Percentiles rank a stretch among this genome's conserved stretches.
Conservation (phyloP, 1,139 yeast genomes). For the Ashbya aceris region DNA sequence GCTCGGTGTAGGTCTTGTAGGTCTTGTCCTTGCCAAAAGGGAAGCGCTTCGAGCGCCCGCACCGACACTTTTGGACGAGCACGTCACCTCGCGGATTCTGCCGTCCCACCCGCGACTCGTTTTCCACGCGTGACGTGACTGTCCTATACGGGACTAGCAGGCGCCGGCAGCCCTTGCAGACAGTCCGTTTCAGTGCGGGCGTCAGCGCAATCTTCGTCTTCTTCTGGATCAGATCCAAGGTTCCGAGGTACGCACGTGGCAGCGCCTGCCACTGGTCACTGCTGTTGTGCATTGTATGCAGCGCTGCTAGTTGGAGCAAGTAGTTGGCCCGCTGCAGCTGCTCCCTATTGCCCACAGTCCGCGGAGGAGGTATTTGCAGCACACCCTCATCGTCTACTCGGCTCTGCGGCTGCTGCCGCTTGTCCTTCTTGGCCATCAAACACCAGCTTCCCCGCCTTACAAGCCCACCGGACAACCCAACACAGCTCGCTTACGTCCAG, state of each 20-base stretch:
- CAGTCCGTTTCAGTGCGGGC: conserved; percentile 23
- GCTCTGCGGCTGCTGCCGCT: not conserved
- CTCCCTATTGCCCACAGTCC: conserved; percentile 19
- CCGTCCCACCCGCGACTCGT: conserved; percentile 6
- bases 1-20: conserved; percentile 19
- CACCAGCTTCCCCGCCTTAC: not conserved
- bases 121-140: conserved; percentile 7
- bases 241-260: conserved; percentile 18
- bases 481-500: too few relatives aligned
- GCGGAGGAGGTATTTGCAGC: conserved; percentile 18
- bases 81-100: conserved; percentile 10
- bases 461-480: too few relatives aligned
- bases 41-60: conserved; percentile 21
- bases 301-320: conserved; percentile 22
- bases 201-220: conserved; percentile 20
- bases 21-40: conserved; percentile 19
- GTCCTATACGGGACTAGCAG: conserved; percentile 14
- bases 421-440: not conserved
- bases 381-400: conserved; percentile 16
- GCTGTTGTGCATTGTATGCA: conserved; percentile 10
- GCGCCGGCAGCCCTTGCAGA: conserved; percentile 25
- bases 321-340: conserved; percentile 26
- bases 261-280: conserved; percentile 11
- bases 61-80: conserved; percentile 16
- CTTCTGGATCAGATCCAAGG: conserved; percentile 22